Percentiles rank a stretch among this genome's conserved stretches.
These are phyloP conservation scores for Meyerozyma elateridarum DNA, from an alignment of 1,139 yeast species.

Conservation along the genomic window DNA sequence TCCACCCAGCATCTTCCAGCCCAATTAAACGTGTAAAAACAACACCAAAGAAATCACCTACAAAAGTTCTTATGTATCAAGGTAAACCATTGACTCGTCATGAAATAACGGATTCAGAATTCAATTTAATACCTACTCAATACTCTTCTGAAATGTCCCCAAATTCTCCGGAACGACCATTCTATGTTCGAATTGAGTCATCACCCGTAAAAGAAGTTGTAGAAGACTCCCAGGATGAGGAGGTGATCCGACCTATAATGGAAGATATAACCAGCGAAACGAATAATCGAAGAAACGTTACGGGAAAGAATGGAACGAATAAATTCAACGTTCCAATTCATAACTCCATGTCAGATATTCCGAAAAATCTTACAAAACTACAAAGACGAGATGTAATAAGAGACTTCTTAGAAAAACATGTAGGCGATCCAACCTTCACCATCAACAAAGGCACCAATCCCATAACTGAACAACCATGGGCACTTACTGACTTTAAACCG, in stretches of 20 bases:
- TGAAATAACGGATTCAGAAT: conserved; percentile 9
- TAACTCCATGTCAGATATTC: neutral
- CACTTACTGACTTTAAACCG: conserved; percentile 37
- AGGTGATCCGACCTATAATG: neutral
- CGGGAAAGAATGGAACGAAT: too few species aligned
- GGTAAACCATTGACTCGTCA: conserved; percentile 5
- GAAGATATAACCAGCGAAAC: conserved; percentile 1
- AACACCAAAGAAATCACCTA: conserved; percentile 7
- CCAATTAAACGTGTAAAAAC: neutral
- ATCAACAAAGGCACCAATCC: conserved; percentile 4
- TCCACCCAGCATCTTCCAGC: too few species aligned
- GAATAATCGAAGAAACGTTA: too few species aligned
- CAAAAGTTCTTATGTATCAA: conserved; percentile 1
- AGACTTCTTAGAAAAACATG: conserved; percentile 7
- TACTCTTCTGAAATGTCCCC: conserved; percentile 8
- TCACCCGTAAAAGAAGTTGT: conserved; percentile 7
- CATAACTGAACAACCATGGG: conserved; percentile 4
- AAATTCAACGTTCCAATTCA: too few species aligned
- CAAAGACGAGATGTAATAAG: conserved; percentile 13
- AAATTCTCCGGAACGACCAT: neutral
- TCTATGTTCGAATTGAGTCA: conserved; percentile 1
- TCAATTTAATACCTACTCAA: conserved; percentile 14
- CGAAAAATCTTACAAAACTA: conserved; percentile 5
- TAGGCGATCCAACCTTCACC: neutral
- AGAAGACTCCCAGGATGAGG: conserved; percentile 14